Conservation (phyloP, 2,329 filamentous ascomycete genomes). For the Proliferodiscus dingleyae region DNA sequence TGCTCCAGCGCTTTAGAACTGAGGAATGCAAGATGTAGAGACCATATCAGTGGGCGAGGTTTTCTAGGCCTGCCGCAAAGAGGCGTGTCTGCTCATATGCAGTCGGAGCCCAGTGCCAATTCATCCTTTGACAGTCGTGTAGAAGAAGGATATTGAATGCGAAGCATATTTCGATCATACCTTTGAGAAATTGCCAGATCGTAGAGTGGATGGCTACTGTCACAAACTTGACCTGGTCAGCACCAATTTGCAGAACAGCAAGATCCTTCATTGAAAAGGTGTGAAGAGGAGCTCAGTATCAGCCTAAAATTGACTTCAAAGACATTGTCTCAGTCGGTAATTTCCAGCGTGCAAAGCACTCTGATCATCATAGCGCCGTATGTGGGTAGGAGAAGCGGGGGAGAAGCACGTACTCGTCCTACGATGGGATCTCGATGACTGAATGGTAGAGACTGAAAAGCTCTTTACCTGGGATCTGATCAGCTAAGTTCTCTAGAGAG, state of each 20-base stretch:
- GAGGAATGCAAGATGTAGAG: background rate
- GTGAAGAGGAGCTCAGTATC: slow-evolving; percentile 59
- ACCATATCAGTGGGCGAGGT: slow-evolving; percentile 89
- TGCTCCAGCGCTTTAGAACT: background rate
- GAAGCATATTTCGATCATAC: too few species aligned
- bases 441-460: background rate
- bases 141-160: too few species aligned
- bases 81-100: slow-evolving; percentile 78
- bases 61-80: slow-evolving; percentile 99
- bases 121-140: slow-evolving; percentile 58
- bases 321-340: slow-evolving; percentile 82
- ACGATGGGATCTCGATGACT: slow-evolving; percentile 3
- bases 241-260: slow-evolving; percentile 8
- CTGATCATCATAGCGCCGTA: slow-evolving; percentile 32
- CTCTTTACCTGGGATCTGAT: background rate
- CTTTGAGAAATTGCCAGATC: too few species aligned
- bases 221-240: slow-evolving; percentile 10
- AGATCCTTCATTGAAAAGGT: slow-evolving; percentile 4
- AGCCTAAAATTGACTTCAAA: slow-evolving; percentile 83
- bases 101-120: slow-evolving; percentile 97
- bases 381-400: slow-evolving; percentile 23
- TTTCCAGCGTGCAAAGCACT: slow-evolving; percentile 66
- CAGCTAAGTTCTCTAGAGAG: background rate
- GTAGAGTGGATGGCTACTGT: too few species aligned
- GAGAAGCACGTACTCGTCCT: slow-evolving; percentile 2